Percentiles rank a stretch among this genome's conserved stretches.
Evolutionary conservation across 2,329 filamentous ascomycete species (phyloP).

Genomic region (Cercospora beticola): DNA sequence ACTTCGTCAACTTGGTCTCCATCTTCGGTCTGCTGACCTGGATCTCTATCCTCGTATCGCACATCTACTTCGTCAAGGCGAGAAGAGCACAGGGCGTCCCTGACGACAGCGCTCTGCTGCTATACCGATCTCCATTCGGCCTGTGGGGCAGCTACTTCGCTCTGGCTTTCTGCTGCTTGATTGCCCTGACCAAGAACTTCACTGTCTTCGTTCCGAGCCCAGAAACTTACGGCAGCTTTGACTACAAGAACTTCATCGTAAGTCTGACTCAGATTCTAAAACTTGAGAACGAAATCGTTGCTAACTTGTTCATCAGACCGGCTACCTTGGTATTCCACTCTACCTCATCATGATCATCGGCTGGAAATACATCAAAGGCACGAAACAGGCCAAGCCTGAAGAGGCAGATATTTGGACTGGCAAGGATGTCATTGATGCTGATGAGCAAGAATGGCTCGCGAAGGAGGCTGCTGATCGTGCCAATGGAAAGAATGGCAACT

Average conservation of each 20-base stretch:
- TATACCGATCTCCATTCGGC: conserved; percentile 69
- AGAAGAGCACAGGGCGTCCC: conserved; percentile 48
- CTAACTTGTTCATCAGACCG: conserved; percentile 40
- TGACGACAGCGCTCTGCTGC: conserved; percentile 40
- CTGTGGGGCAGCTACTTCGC: conserved; percentile 66
- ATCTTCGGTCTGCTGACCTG: conserved; percentile 47
- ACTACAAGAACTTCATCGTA: conserved; percentile 71
- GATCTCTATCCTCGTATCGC: conserved; percentile 51
- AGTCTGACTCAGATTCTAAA: conserved; percentile 42
- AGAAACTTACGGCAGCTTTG: conserved; percentile 56
- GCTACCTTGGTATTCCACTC: conserved; percentile 71
- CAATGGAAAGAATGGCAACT: conserved; percentile 23
- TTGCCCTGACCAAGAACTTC: conserved; percentile 81
- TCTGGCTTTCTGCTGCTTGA: conserved; percentile 68
- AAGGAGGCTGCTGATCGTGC: conserved; percentile 34
- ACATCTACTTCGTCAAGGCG: conserved; percentile 51
- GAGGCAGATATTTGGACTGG: conserved; percentile 61
- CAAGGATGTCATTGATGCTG: conserved; percentile 59
- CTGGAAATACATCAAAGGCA: conserved; percentile 66
- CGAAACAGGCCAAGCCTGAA: conserved; percentile 53
- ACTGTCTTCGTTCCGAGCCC: conserved; percentile 60
- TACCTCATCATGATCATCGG: conserved; percentile 62
- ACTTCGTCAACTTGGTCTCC: conserved; percentile 49
- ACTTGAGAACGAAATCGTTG: background rate
- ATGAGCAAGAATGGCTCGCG: conserved; percentile 46